Percentiles rank a stretch among this genome's conserved stretches.
These are phyloP conservation scores for Fusarium anthophilum DNA, from an alignment of 2,329 filamentous ascomycete species.

Conservation along the genomic window DNA sequence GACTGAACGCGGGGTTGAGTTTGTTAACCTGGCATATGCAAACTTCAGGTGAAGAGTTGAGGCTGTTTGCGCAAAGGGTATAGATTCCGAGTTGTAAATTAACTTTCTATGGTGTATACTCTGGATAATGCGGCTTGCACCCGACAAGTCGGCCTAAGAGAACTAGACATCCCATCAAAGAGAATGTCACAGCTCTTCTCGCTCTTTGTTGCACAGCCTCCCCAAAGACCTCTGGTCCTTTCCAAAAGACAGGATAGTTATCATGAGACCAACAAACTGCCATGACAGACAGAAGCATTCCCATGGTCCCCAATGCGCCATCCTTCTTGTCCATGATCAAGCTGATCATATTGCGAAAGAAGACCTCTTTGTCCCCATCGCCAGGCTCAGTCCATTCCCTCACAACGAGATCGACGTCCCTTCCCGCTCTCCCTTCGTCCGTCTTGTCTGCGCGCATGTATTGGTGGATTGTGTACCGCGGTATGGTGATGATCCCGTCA, in stretches of 20 bases:
- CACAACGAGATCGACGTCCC: slow-evolving; percentile 23
- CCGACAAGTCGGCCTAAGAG: slow-evolving; percentile 2
- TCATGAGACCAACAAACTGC: slow-evolving; percentile 31
- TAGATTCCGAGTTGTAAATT: neutral
- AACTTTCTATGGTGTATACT: slow-evolving; percentile 1
- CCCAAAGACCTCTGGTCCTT: slow-evolving; percentile 26
- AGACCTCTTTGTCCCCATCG: slow-evolving; percentile 34
- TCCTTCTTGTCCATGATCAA: slow-evolving; percentile 31
- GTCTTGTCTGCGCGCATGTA: slow-evolving; percentile 32
- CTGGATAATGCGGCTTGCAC: slow-evolving; percentile 7
- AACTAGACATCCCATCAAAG: slow-evolving; percentile 7
- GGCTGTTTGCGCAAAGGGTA: neutral
- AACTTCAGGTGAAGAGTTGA: neutral
- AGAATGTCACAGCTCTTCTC: slow-evolving; percentile 17
- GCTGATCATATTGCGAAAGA: slow-evolving; percentile 37
- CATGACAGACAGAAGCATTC: slow-evolving; percentile 29
- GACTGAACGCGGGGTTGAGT: neutral
- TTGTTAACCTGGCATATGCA: neutral
- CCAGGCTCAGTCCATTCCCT: slow-evolving; percentile 38
- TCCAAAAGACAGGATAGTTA: slow-evolving; percentile 36
- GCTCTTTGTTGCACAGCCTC: neutral
- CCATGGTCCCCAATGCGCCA: neutral
- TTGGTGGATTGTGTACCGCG: slow-evolving; percentile 29
- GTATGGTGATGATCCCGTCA: slow-evolving; percentile 34
- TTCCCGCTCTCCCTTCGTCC: slow-evolving; percentile 15